Evolutionary conservation across 208 protist genomes (phyloP).

Genomic region (Leishmania tropica): DNA sequence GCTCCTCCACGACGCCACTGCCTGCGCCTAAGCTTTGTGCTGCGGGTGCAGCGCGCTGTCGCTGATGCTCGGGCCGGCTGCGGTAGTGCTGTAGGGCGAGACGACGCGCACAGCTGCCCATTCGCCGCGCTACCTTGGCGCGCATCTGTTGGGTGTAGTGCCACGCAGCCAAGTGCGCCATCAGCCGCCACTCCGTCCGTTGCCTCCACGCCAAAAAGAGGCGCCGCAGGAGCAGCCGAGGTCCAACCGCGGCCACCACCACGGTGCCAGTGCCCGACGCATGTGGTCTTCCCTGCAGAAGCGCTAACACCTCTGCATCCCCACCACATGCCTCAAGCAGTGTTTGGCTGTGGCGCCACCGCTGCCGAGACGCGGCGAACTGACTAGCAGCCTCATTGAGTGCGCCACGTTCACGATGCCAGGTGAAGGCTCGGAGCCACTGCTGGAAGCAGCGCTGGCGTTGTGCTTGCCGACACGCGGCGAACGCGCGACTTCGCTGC

Average conservation of each 20-base stretch:
- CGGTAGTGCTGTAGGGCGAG: slow-evolving; percentile 21
- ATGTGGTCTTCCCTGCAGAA: slow-evolving; percentile 18
- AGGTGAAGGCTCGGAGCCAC: slow-evolving; percentile 29
- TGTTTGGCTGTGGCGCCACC: background rate
- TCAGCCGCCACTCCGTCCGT: slow-evolving; percentile 42
- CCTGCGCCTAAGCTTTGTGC: background rate
- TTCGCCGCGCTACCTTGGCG: slow-evolving; percentile 9
- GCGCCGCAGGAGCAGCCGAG: slow-evolving; percentile 20
- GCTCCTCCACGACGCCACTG: background rate
- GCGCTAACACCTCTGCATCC: slow-evolving; percentile 4
- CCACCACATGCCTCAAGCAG: background rate
- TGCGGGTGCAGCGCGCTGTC: background rate
- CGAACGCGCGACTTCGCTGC: slow-evolving; percentile 19
- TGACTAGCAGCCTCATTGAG: slow-evolving; percentile 24
- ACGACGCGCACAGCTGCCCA: slow-evolving; percentile 12
- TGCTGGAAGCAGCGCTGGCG: slow-evolving; percentile 29
- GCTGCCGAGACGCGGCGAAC: slow-evolving; percentile 14
- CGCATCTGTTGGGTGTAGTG: slow-evolving; percentile 23
- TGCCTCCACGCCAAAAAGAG: slow-evolving; percentile 40
- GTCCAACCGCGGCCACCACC: slow-evolving; percentile 25
- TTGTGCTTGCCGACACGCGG: background rate
- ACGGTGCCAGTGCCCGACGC: background rate
- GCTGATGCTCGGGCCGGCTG: background rate
- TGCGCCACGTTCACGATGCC: slow-evolving; percentile 20
- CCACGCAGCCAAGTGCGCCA: slow-evolving; percentile 40